These are phyloP conservation scores for Pseudocercospora musae DNA, from an alignment of 2,329 filamentous ascomycete species.

Conservation along the genomic window DNA sequence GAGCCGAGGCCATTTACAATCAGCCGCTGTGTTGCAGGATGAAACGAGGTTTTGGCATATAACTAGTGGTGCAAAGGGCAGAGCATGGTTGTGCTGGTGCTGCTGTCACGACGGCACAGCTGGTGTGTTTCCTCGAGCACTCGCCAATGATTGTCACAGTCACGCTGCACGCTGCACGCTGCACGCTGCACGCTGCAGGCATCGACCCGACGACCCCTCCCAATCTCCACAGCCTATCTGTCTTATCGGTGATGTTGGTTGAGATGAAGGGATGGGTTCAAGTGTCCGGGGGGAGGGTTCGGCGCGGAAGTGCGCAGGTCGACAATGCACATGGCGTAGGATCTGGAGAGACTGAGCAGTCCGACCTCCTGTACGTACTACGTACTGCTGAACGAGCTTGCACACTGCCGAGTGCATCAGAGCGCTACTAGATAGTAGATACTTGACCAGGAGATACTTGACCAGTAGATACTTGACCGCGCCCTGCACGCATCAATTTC, in stretches of 20 bases:
- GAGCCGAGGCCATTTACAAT: too few species aligned
- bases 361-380: too few species aligned
- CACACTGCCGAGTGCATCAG: too few species aligned
- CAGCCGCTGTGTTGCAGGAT: not conserved
- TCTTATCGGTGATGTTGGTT: not conserved
- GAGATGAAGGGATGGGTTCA: not conserved
- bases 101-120: conserved; percentile 10
- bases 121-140: not conserved
- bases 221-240: conserved; percentile 4
- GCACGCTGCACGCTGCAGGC: too few species aligned
- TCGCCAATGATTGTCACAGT: not conserved
- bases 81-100: conserved; percentile 4
- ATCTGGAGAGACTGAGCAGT: too few species aligned
- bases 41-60: conserved; percentile 4
- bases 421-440: too few species aligned
- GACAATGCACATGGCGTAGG: not conserved
- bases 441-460: too few species aligned
- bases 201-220: conserved; percentile 1
- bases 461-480: too few species aligned
- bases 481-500: conserved; percentile 17
- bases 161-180: conserved; percentile 1
- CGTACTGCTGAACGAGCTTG: too few species aligned
- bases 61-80: not conserved
- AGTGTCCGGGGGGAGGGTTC: conserved; percentile 2
- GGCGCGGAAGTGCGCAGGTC: conserved; percentile 6